Evolutionary conservation across 2,329 filamentous ascomycete genomes (phyloP).

Genomic region (Ophiocordyceps camponoti-floridani): DNA sequence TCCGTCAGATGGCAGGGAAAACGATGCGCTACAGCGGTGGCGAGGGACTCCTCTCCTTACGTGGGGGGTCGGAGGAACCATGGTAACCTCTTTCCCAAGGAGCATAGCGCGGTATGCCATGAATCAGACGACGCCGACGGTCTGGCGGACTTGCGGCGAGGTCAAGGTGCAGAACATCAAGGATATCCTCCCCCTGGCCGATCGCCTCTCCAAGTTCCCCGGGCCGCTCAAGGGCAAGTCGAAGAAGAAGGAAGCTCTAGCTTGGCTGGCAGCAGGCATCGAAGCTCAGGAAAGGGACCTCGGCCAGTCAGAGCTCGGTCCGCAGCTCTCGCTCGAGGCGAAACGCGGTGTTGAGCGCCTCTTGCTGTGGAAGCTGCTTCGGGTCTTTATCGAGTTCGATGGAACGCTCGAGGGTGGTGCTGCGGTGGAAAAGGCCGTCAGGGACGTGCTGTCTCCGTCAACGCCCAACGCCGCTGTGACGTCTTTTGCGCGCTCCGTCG

Average conservation of each 20-base stretch:
- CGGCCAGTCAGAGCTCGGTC: constrained; percentile 29
- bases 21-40: constrained; percentile 77
- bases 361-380: constrained; percentile 74
- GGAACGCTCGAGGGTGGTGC: constrained; percentile 59
- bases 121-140: constrained; percentile 53
- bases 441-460: constrained; percentile 52
- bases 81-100: constrained; percentile 76
- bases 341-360: constrained; percentile 66
- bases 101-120: constrained; percentile 74
- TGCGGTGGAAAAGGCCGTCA: constrained; percentile 55
- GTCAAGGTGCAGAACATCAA: constrained; percentile 63
- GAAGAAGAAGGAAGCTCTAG: constrained; percentile 84
- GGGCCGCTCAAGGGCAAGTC: constrained; percentile 76
- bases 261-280: constrained; percentile 67
- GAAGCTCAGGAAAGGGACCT: constrained; percentile 47
- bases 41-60: constrained; percentile 71
- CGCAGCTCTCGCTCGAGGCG: constrained; percentile 36
- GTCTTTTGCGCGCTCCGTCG: constrained; percentile 8
- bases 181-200: constrained; percentile 51
- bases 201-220: constrained; percentile 65
- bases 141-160: constrained; percentile 68
- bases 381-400: constrained; percentile 71
- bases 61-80: constrained; percentile 72
- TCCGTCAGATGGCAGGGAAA: constrained; percentile 46
- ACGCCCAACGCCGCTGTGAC: constrained; percentile 9